Percentiles rank a stretch among this genome's conserved stretches.
Evolutionary conservation across 441 rosid species (phyloP).

Genomic region (Brassica hybrid): DNA sequence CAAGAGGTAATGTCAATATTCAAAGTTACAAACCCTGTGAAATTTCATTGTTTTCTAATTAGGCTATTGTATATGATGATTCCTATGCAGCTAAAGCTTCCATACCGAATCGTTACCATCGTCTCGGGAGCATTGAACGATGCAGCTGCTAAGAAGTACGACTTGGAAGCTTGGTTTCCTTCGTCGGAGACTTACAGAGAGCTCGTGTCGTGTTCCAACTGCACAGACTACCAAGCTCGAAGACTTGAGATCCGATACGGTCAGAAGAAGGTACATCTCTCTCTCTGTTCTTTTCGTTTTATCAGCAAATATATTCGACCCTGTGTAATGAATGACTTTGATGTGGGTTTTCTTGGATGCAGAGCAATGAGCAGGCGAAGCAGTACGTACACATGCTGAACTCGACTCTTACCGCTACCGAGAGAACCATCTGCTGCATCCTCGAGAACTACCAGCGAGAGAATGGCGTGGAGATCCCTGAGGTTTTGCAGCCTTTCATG

Average conservation of each 20-base stretch:
- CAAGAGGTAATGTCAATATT: constrained; percentile 35
- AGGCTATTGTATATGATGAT: neutral
- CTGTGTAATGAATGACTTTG: neutral
- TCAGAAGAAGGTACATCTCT: constrained; percentile 64
- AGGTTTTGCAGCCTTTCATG: constrained; percentile 67
- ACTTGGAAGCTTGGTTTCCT: constrained; percentile 90
- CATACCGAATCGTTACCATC: constrained; percentile 72
- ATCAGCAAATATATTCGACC: neutral
- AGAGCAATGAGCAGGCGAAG: constrained; percentile 85
- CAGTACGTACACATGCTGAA: constrained; percentile 92
- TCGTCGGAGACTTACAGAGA: constrained; percentile 79
- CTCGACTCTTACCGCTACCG: constrained; percentile 94
- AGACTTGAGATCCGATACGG: constrained; percentile 86
- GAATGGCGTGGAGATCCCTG: constrained; percentile 84
- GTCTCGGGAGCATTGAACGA: constrained; percentile 92
- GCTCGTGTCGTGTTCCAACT: constrained; percentile 87
- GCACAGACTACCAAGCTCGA: constrained; percentile 85
- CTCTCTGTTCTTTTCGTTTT: neutral
- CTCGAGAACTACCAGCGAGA: constrained; percentile 91
- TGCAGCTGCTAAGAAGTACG: constrained; percentile 91
- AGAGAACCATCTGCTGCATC: constrained; percentile 93
- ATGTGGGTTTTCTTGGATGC: constrained; percentile 26
- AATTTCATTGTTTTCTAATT: neutral
- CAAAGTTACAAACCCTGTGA: too few species aligned
- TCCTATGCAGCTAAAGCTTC: constrained; percentile 64